Percentiles rank a stretch among this genome's conserved stretches.
Conservation (phyloP, 2,329 filamentous ascomycete species). For the Exophiala sp. region DNA sequence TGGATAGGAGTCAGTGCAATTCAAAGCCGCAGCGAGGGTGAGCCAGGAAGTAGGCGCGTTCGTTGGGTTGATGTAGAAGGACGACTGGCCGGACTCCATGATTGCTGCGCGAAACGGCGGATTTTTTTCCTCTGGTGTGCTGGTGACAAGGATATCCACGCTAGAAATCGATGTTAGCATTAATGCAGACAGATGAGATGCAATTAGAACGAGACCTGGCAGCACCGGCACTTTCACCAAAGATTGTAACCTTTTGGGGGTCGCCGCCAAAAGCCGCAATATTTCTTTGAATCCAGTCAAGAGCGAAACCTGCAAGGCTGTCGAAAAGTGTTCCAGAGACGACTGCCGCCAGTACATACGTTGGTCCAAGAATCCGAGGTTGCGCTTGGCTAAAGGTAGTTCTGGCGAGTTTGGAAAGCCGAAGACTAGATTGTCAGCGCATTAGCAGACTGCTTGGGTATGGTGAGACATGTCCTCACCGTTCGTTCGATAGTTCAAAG, state of each 20-base stretch:
- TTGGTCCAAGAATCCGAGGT: slow-evolving; percentile 35
- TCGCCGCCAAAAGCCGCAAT: slow-evolving; percentile 36
- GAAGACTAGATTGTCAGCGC: slow-evolving; percentile 31
- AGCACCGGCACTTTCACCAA: slow-evolving; percentile 38
- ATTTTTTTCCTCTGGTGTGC: slow-evolving; percentile 20
- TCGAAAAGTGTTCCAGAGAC: neutral
- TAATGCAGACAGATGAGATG: slow-evolving; percentile 1
- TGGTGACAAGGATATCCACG: slow-evolving; percentile 27
- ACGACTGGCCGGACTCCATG: slow-evolving; percentile 30
- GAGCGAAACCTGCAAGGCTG: slow-evolving; percentile 29
- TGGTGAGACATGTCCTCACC: slow-evolving; percentile 3
- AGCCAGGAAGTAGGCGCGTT: slow-evolving; percentile 12
- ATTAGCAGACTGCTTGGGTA: neutral
- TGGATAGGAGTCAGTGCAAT: slow-evolving; percentile 11
- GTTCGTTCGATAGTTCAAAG: slow-evolving; percentile 36
- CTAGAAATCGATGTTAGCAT: neutral
- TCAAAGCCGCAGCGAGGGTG: slow-evolving; percentile 13
- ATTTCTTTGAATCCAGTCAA: slow-evolving; percentile 39
- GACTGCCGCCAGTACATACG: neutral
- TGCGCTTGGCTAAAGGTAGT: slow-evolving; percentile 33
- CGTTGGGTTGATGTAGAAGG: slow-evolving; percentile 16
- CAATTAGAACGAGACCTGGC: slow-evolving; percentile 3
- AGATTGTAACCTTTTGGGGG: slow-evolving; percentile 37
- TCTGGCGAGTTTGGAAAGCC: slow-evolving; percentile 40
- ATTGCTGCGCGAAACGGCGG: slow-evolving; percentile 32